A percentile compares a stretch with the other conserved stretches of the same genome.
Evolutionary conservation across 805 yeast species (phyloP).

Genomic region (Kuraishia ogatae): DNA sequence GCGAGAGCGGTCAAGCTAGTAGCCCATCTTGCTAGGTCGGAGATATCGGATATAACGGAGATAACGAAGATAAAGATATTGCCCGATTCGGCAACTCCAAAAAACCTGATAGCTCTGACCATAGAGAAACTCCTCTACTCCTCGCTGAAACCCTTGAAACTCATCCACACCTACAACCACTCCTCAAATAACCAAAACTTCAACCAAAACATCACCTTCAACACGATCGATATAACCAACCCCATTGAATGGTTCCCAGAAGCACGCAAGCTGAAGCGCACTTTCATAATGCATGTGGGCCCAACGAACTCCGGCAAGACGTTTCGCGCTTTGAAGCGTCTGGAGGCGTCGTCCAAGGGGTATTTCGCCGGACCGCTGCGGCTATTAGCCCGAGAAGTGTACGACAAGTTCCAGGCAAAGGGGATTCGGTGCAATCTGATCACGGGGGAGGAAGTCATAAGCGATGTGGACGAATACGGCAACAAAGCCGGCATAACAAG

Average conservation of each 20-base stretch:
- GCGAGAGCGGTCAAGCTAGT: not conserved
- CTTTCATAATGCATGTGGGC: constrained; percentile 88
- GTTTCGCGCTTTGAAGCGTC: constrained; percentile 63
- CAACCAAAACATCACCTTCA: constrained; percentile 2
- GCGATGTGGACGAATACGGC: constrained; percentile 61
- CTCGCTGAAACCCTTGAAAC: not conserved
- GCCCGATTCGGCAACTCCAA: not conserved
- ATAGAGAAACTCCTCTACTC: not conserved
- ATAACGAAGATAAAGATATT: too few relatives aligned
- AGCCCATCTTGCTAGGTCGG: too few relatives aligned
- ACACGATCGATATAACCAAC: constrained; percentile 33
- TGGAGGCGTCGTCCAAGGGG: constrained; percentile 63
- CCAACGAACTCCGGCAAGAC: constrained; percentile 98
- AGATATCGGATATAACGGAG: too few relatives aligned
- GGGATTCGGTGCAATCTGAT: constrained; percentile 71
- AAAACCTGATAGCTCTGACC: too few relatives aligned
- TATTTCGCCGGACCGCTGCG: constrained; percentile 94
- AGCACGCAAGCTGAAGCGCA: constrained; percentile 72
- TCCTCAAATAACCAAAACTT: not conserved
- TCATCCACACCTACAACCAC: constrained; percentile 1
- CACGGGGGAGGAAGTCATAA: constrained; percentile 93
- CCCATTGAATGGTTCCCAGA: constrained; percentile 81
- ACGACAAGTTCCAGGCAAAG: constrained; percentile 64
- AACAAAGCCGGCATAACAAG: constrained; percentile 67
- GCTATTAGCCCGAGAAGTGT: constrained; percentile 83